Evolutionary conservation across 2,329 filamentous ascomycete genomes (phyloP).

Genomic region (Pyrenochaeta sp.): DNA sequence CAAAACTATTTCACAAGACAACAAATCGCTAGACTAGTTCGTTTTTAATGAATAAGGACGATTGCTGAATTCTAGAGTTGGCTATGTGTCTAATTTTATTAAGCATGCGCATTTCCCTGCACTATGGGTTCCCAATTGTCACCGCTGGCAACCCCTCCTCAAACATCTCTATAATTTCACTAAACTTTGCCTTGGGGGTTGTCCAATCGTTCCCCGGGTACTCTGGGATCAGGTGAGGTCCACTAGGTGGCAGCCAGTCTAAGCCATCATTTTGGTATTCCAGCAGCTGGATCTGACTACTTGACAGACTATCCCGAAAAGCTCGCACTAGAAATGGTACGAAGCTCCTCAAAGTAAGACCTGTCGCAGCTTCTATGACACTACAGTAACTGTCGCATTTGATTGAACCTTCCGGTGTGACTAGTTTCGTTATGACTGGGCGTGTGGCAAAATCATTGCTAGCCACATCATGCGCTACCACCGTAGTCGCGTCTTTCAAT

Average conservation of each 20-base stretch:
- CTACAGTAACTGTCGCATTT: not conserved
- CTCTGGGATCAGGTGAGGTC: not conserved
- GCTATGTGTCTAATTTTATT: not conserved
- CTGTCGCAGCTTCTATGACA: not conserved
- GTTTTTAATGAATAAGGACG: too few relatives aligned
- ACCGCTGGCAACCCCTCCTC: not conserved
- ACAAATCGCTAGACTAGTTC: too few relatives aligned
- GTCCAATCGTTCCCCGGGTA: not conserved
- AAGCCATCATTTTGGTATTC: too few relatives aligned
- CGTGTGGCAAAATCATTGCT: not conserved
- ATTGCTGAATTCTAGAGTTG: not conserved
- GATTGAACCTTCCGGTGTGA: not conserved
- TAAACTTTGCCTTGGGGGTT: not conserved
- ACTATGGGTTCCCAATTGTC: not conserved
- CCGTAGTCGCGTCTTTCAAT: not conserved
- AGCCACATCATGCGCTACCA: not conserved
- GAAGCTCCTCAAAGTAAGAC: not conserved
- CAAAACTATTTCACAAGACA: too few relatives aligned
- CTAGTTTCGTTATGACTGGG: not conserved
- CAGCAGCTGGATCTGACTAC: too few relatives aligned
- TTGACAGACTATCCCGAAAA: not conserved
- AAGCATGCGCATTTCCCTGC: not conserved
- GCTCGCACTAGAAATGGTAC: not conserved
- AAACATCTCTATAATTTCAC: not conserved
- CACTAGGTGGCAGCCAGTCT: too few relatives aligned